phyloP scores from a whole-genome alignment of 2,329 filamentous ascomycete genomes.

The Penicillium sp. region DNA sequence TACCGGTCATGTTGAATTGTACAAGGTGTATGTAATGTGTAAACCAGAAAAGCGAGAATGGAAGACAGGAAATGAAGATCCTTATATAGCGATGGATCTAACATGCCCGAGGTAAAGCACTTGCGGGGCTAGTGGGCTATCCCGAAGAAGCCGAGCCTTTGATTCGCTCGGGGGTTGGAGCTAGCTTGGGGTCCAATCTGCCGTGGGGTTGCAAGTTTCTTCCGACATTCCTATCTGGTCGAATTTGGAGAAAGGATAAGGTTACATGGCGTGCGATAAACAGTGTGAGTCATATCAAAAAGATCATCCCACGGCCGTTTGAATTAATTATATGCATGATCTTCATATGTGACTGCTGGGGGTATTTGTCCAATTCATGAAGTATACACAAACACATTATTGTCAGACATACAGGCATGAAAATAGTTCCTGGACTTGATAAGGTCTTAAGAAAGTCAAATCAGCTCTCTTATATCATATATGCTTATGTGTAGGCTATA shows the following conservation, averaged over 20 bases:
- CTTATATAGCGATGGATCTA: neutral
- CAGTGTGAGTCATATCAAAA: neutral
- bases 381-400: no score
- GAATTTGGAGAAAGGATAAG: neutral
- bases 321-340: no score
- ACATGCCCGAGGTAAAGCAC: conserved; percentile 18
- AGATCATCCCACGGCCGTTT: no score
- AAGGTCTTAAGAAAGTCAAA: no score
- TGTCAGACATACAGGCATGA: no score
- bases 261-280: neutral
- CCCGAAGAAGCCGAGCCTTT: conserved; percentile 33
- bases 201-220: neutral
- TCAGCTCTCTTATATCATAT: no score
- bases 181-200: neutral
- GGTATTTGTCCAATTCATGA: no score
- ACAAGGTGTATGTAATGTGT: neutral
- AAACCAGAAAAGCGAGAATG: neutral
- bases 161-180: conserved; percentile 22
- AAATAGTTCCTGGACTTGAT: no score
- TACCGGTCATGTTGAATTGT: neutral
- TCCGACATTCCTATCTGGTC: neutral
- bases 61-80: neutral
- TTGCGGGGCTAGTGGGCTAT: conserved; percentile 26
- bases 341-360: no score
- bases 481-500: no score